Percentiles rank a stretch among this genome's conserved stretches.
These are phyloP conservation scores for Alnus rubra DNA, from an alignment of 306 rosid species.

Conservation along the genomic window DNA sequence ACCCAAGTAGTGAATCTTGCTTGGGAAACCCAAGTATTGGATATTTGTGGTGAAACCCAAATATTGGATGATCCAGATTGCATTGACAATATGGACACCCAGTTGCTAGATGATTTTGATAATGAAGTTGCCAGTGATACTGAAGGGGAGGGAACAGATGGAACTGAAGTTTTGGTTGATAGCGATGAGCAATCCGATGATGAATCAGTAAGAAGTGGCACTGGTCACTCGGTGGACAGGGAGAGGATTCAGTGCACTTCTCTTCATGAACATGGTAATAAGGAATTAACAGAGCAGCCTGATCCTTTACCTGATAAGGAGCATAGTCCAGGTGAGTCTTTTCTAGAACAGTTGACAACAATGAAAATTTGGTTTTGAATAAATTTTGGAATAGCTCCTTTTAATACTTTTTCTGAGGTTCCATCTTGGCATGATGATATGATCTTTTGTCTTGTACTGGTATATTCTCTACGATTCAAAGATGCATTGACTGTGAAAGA, in stretches of 20 bases:
- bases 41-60: slow-evolving; percentile 44
- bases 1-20: slow-evolving; percentile 47
- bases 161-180: slow-evolving; percentile 52
- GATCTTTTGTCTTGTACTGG: neutral
- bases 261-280: neutral
- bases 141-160: slow-evolving; percentile 42
- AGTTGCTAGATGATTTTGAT: slow-evolving; percentile 43
- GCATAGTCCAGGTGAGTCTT: slow-evolving; percentile 41
- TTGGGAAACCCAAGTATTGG: slow-evolving; percentile 58
- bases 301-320: slow-evolving; percentile 16
- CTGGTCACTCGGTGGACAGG: slow-evolving; percentile 20
- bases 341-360: slow-evolving; percentile 8
- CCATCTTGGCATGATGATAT: neutral
- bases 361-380: neutral
- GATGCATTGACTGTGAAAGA: neutral
- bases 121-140: slow-evolving; percentile 27
- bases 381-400: neutral
- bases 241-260: slow-evolving; percentile 21
- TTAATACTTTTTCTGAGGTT: slow-evolving; percentile 2
- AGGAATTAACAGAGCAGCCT: slow-evolving; percentile 27
- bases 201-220: slow-evolving; percentile 21
- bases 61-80: slow-evolving; percentile 43
- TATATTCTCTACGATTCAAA: neutral
- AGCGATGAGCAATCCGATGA: slow-evolving; percentile 32
- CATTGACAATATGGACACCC: slow-evolving; percentile 36